These are phyloP conservation scores for Gleditsia sinensis DNA, from an alignment of 306 rosid genomes.

Conservation along the genomic window DNA sequence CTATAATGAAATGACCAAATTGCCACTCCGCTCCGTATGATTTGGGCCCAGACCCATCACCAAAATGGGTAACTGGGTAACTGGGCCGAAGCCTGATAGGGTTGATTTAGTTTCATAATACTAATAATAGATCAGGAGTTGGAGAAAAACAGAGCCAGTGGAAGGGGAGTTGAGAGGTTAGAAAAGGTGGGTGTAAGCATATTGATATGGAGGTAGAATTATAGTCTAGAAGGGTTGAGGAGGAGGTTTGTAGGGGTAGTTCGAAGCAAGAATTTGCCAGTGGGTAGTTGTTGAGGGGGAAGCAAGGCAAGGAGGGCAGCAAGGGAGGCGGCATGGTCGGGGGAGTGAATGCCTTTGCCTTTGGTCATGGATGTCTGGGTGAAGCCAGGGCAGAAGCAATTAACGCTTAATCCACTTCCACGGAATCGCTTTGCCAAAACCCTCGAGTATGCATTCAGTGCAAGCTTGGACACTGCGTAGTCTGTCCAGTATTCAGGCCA, in stretches of 20 bases:
- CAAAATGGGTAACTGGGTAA: too few relatives aligned
- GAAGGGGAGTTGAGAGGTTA: too few relatives aligned
- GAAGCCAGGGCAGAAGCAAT: conserved; percentile 87
- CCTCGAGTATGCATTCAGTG: conserved; percentile 69
- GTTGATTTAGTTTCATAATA: too few relatives aligned
- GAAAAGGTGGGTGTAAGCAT: too few relatives aligned
- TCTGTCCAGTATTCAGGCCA: conserved; percentile 95
- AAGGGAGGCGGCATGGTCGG: conserved; percentile 55
- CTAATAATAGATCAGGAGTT: too few relatives aligned
- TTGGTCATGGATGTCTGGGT: conserved; percentile 86
- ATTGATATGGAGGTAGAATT: too few relatives aligned
- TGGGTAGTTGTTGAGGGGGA: conserved; percentile 59
- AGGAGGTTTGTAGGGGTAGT: not conserved
- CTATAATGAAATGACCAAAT: not conserved
- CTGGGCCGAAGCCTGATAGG: too few relatives aligned
- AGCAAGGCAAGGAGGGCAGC: conserved; percentile 63
- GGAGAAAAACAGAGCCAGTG: too few relatives aligned
- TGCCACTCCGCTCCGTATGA: too few relatives aligned
- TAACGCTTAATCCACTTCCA: conserved; percentile 51
- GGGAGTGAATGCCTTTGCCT: conserved; percentile 69
- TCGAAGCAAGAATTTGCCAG: conserved; percentile 53
- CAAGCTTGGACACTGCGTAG: conserved; percentile 84
- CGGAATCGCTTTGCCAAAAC: conserved; percentile 57
- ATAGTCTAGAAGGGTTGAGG: too few relatives aligned
- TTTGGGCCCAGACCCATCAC: too few relatives aligned